These are phyloP conservation scores for Phanerochaete carnosa DNA, from an alignment of 768 basidiomycete genomes.

Conservation along the genomic window DNA sequence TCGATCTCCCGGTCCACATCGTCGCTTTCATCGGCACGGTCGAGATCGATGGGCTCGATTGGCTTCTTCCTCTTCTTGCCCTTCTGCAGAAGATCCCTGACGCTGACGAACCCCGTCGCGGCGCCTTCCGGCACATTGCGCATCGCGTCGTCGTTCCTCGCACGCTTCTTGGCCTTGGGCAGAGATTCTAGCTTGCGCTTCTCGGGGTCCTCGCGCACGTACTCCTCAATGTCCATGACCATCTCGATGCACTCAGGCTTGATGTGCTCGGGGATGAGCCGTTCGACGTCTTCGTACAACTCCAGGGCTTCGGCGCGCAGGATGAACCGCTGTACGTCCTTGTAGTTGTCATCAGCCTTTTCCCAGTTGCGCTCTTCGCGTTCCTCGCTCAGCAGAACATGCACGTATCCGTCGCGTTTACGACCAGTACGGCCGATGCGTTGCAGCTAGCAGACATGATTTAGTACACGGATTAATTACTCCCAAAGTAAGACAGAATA, in stretches of 20 bases:
- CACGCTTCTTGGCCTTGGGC: constrained; percentile 51
- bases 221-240: constrained; percentile 75
- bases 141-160: constrained; percentile 61
- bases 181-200: constrained; percentile 32
- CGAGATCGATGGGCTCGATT: constrained; percentile 40
- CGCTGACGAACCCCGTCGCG: constrained; percentile 66
- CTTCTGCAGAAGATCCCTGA: constrained; percentile 58
- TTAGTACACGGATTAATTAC: not conserved
- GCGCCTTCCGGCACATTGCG: constrained; percentile 78
- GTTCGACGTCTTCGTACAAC: constrained; percentile 88
- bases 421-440: constrained; percentile 94
- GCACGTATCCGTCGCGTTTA: constrained; percentile 84
- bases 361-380: constrained; percentile 91
- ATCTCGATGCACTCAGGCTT: constrained; percentile 79
- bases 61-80: constrained; percentile 46
- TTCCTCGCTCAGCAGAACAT: constrained; percentile 85
- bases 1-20: constrained; percentile 70
- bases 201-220: constrained; percentile 44
- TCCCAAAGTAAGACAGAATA: not conserved
- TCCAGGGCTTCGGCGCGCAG: constrained; percentile 83
- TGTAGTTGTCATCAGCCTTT: constrained; percentile 81
- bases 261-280: constrained; percentile 74
- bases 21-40: constrained; percentile 62
- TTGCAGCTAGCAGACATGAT: constrained; percentile 64
- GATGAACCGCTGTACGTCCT: constrained; percentile 86